Percentiles rank a stretch among this genome's conserved stretches.
phyloP scores from a whole-genome alignment of 2,329 filamentous ascomycete genomes.

The Chrysosporium queenslandicum region DNA sequence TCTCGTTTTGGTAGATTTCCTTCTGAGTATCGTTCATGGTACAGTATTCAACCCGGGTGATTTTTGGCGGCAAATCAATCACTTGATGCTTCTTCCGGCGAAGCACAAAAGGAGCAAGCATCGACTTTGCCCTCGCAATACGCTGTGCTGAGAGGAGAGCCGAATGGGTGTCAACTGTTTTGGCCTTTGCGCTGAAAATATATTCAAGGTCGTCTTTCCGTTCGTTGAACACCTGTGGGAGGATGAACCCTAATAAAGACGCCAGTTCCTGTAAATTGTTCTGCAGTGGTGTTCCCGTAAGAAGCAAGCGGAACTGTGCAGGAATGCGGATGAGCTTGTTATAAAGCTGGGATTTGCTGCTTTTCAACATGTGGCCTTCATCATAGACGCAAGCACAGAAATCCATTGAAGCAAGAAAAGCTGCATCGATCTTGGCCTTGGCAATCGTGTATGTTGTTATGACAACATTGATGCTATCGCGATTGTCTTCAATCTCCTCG shows the following conservation, averaged over 20 bases:
- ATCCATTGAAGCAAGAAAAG: slow-evolving; percentile 51
- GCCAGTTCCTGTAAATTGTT: slow-evolving; percentile 93
- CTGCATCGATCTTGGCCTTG: slow-evolving; percentile 50
- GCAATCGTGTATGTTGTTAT: slow-evolving; percentile 64
- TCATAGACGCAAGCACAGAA: slow-evolving; percentile 67
- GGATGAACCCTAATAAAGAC: slow-evolving; percentile 84
- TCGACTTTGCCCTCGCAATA: slow-evolving; percentile 75
- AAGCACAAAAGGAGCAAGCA: slow-evolving; percentile 89
- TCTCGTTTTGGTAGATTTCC: slow-evolving; percentile 61
- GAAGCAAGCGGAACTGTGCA: slow-evolving; percentile 71
- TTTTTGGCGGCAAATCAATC: slow-evolving; percentile 74
- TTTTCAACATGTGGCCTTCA: slow-evolving; percentile 89
- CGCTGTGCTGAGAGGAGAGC: slow-evolving; percentile 78
- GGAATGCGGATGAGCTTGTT: slow-evolving; percentile 65
- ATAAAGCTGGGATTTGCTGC: slow-evolving; percentile 72
- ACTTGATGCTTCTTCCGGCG: slow-evolving; percentile 91
- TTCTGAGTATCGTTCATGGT: slow-evolving; percentile 64
- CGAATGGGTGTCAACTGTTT: slow-evolving; percentile 62
- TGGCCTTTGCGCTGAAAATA: slow-evolving; percentile 87
- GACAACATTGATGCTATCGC: slow-evolving; percentile 57
- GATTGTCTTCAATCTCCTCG: slow-evolving; percentile 54
- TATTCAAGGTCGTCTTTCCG: slow-evolving; percentile 69
- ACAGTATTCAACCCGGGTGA: slow-evolving; percentile 67
- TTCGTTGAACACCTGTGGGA: slow-evolving; percentile 70
- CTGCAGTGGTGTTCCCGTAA: slow-evolving; percentile 86